phyloP scores from a whole-genome alignment of 1,284 basidiomycete genomes.

The Gomphus bonarii region DNA sequence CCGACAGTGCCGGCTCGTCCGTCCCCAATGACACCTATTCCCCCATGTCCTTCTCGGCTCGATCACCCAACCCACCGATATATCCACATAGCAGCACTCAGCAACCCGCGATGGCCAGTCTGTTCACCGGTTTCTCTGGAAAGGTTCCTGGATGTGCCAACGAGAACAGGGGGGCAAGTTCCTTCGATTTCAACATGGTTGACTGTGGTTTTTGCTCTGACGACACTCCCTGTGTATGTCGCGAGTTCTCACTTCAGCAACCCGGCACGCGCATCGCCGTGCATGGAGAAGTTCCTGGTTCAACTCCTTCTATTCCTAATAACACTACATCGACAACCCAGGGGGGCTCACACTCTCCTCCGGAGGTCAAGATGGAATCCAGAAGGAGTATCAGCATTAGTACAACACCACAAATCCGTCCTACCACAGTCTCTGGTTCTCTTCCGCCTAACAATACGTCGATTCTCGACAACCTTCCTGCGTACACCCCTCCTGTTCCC shows the following conservation, averaged over 20 bases:
- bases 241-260: conserved; percentile 47
- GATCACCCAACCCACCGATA: conserved; percentile 21
- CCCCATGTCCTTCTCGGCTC: conserved; percentile 28
- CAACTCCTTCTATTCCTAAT: conserved; percentile 20
- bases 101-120: conserved; percentile 18
- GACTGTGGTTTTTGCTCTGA: conserved; percentile 66
- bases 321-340: conserved; percentile 18
- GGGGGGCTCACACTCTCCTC: conserved; percentile 9
- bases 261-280: conserved; percentile 12
- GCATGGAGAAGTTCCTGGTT: conserved; percentile 19
- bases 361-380: conserved; percentile 14
- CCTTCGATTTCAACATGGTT: conserved; percentile 24
- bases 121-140: conserved; percentile 9
- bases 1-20: conserved; percentile 24
- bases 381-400: conserved; percentile 12
- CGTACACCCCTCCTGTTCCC: conserved; percentile 68
- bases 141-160: conserved; percentile 11
- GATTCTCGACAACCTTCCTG: conserved; percentile 65
- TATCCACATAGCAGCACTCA: conserved; percentile 20
- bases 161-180: conserved; percentile 23
- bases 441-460: conserved; percentile 23
- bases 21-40: conserved; percentile 34
- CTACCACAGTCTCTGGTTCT: conserved; percentile 12
- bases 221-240: conserved; percentile 62
- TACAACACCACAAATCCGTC: conserved; percentile 11